A percentile compares a stretch with the other conserved stretches of the same genome.
Conservation (phyloP, 257 asterid genomes). For the Solanum sparsipilum region DNA sequence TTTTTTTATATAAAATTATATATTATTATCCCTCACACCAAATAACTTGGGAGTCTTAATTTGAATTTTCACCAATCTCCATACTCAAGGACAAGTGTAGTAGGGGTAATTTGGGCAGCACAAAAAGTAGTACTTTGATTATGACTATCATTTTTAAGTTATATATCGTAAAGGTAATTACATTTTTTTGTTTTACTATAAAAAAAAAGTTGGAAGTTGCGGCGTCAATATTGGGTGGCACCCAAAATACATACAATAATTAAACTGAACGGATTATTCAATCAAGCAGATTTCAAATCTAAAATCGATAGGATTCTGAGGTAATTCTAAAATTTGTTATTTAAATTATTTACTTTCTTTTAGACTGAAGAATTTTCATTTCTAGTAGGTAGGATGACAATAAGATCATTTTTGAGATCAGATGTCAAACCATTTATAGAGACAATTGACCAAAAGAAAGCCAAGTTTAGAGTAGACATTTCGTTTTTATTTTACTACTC, state of each 20-base stretch:
- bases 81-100: neutral
- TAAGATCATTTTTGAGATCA: neutral
- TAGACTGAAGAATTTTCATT: neutral
- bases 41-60: neutral
- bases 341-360: neutral
- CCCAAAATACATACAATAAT: neutral
- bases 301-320: neutral
- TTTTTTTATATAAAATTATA: too few species aligned
- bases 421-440: neutral
- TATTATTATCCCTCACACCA: neutral
- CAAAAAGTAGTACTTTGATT: neutral
- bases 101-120: neutral
- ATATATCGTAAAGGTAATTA: neutral
- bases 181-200: neutral
- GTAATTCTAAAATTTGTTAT: neutral
- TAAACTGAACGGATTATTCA: neutral
- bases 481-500: too few species aligned
- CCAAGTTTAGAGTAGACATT: neutral
- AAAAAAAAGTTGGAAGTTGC: neutral
- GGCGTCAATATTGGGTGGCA: neutral
- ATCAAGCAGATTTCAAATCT: neutral
- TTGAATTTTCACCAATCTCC: neutral
- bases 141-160: neutral
- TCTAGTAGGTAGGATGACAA: neutral
- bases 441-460: neutral